Conservation (phyloP, 2,329 filamentous ascomycete genomes). For the Teratosphaeria pseudoeucalypti region DNA sequence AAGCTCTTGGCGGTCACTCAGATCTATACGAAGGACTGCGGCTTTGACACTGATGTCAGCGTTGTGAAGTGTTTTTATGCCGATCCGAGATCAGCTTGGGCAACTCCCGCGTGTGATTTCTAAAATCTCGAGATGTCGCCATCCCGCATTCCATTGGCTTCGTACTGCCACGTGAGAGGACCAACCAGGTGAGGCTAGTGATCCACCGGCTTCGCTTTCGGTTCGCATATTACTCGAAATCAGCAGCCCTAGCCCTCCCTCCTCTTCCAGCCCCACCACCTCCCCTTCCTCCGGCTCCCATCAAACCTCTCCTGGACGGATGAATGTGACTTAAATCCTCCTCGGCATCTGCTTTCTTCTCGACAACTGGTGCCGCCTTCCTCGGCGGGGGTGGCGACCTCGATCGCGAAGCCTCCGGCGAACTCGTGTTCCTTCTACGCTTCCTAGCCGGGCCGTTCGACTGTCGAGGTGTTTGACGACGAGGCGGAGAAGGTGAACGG, state of each 20-base stretch:
- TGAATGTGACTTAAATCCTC: conserved; percentile 27
- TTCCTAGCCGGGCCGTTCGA: conserved; percentile 10
- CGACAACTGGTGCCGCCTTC: conserved; percentile 1
- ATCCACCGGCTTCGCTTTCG: not conserved
- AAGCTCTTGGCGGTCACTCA: not conserved
- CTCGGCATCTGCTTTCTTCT: conserved; percentile 4
- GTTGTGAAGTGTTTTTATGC: not conserved
- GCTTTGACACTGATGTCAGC: not conserved
- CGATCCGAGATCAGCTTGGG: not conserved
- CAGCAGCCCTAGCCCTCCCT: conserved; percentile 15
- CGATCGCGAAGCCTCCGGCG: conserved; percentile 17
- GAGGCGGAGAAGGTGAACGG: conserved; percentile 5
- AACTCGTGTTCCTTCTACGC: conserved; percentile 20
- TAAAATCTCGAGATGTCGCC: not conserved
- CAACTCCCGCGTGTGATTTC: not conserved
- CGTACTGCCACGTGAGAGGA: not conserved
- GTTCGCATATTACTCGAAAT: conserved; percentile 14
- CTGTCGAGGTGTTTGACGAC: not conserved
- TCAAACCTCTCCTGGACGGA: conserved; percentile 24
- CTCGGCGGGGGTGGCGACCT: conserved; percentile 13
- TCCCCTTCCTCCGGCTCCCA: conserved; percentile 9
- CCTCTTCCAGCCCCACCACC: conserved; percentile 7
- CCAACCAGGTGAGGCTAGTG: not conserved
- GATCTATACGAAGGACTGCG: not conserved
- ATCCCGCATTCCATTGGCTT: not conserved